Evolutionary conservation across 192 early-diverging fungal species (phyloP).

Genomic region (Coemansia sp.): DNA sequence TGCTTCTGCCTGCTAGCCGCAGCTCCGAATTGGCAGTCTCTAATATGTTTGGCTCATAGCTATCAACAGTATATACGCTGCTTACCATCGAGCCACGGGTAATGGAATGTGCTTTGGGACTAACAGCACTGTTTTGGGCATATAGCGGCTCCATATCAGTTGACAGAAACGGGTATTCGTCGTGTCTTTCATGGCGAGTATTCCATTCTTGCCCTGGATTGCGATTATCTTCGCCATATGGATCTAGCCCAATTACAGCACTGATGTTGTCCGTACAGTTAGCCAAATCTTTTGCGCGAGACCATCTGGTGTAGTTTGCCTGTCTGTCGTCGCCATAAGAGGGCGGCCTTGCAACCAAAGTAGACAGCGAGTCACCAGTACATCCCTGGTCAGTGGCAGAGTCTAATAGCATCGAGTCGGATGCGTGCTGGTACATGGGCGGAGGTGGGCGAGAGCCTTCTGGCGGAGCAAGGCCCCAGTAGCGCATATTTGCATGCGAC

Average conservation of each 20-base stretch:
- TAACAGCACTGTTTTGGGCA: too few relatives aligned
- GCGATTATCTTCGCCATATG: neutral
- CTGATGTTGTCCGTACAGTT: neutral
- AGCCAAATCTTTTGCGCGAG: neutral
- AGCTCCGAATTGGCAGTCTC: too few relatives aligned
- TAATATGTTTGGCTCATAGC: too few relatives aligned
- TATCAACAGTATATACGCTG: too few relatives aligned
- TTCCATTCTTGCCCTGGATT: too few relatives aligned
- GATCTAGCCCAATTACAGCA: neutral
- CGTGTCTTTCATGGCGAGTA: too few relatives aligned
- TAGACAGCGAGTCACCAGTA: neutral
- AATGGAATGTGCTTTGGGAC: too few relatives aligned
- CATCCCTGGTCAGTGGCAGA: constrained; percentile 1
- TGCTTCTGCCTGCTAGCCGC: too few relatives aligned
- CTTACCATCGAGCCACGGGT: too few relatives aligned
- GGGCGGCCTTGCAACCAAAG: constrained; percentile 10
- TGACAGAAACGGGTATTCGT: too few relatives aligned
- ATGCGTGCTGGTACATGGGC: constrained; percentile 59
- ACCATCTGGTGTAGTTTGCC: neutral
- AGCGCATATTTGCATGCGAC: constrained; percentile 48
- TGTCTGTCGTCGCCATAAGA: constrained; percentile 16
- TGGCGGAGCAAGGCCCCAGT: constrained; percentile 47
- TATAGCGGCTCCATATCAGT: too few relatives aligned
- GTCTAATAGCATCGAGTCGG: constrained; percentile 62
- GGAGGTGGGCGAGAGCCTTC: constrained; percentile 49